phyloP scores from a whole-genome alignment of 2,329 filamentous ascomycete species.

The Fusarium guadeloupense region DNA sequence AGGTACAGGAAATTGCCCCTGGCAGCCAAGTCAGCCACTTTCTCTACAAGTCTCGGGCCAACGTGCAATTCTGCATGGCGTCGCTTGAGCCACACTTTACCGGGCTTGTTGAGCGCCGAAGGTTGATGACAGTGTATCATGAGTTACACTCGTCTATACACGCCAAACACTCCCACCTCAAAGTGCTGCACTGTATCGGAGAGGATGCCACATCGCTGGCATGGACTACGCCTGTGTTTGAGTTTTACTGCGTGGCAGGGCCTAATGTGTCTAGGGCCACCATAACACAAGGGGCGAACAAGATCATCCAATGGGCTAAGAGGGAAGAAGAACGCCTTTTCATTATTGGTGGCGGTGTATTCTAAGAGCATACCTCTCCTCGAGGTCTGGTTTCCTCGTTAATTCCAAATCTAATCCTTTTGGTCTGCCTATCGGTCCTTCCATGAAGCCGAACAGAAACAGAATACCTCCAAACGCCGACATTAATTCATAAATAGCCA shows the following conservation, averaged over 20 bases:
- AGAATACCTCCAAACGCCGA: constrained; percentile 38
- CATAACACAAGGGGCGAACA: constrained; percentile 86
- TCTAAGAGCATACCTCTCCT: constrained; percentile 51
- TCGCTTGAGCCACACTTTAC: constrained; percentile 76
- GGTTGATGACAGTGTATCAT: constrained; percentile 85
- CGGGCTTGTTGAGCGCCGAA: constrained; percentile 67
- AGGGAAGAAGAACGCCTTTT: constrained; percentile 93
- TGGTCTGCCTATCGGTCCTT: constrained; percentile 28
- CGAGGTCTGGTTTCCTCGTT: constrained; percentile 32
- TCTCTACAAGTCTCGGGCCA: constrained; percentile 91
- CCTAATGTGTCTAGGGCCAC: constrained; percentile 71
- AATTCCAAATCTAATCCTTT: constrained; percentile 32
- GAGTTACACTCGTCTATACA: constrained; percentile 87
- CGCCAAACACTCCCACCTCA: constrained; percentile 82
- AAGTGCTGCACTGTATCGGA: constrained; percentile 82
- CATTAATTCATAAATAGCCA: constrained; percentile 37
- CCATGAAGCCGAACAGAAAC: constrained; percentile 22
- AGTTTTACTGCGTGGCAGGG: constrained; percentile 94
- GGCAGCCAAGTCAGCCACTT: constrained; percentile 88
- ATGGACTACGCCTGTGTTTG: constrained; percentile 91
- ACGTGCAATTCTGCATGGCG: constrained; percentile 96
- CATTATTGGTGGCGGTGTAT: constrained; percentile 96
- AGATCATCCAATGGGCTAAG: constrained; percentile 90
- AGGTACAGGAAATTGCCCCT: constrained; percentile 78
- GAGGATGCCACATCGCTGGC: constrained; percentile 82